Conservation (phyloP, 2,329 filamentous ascomycete genomes). For the Nothopassalora personata region DNA sequence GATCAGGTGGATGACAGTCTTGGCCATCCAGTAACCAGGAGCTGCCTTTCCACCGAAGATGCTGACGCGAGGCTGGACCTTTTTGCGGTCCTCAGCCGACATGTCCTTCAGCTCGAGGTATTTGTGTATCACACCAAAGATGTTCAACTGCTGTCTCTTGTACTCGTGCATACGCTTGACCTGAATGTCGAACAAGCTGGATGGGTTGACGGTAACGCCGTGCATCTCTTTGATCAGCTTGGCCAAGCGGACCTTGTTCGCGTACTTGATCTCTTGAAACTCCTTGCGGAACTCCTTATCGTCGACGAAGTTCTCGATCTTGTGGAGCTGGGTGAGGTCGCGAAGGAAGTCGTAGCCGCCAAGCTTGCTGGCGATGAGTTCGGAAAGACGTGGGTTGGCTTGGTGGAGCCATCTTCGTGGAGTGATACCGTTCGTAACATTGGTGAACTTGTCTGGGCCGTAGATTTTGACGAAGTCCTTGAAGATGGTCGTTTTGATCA, state of each 20-base stretch:
- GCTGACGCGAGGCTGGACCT: slow-evolving; percentile 78
- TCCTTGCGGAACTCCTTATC: slow-evolving; percentile 89
- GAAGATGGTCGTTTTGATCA: slow-evolving; percentile 99
- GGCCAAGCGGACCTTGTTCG: slow-evolving; percentile 88
- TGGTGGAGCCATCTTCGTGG: slow-evolving; percentile 95
- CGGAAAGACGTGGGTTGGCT: slow-evolving; percentile 86
- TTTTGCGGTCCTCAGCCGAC: slow-evolving; percentile 77
- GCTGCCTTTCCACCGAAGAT: slow-evolving; percentile 98
- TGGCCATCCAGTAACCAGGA: slow-evolving; percentile 99
- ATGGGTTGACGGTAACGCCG: slow-evolving; percentile 76
- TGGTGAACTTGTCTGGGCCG: slow-evolving; percentile 94
- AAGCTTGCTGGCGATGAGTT: slow-evolving; percentile 84
- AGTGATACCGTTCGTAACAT: slow-evolving; percentile 97
- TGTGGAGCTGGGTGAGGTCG: slow-evolving; percentile 79
- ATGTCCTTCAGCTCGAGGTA: slow-evolving; percentile 86
- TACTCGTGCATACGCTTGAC: slow-evolving; percentile 99
- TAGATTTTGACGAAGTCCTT: slow-evolving; percentile 96
- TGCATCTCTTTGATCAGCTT: slow-evolving; percentile 82
- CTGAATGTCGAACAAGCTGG: slow-evolving; percentile 89
- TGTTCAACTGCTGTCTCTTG: slow-evolving; percentile 96
- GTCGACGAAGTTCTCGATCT: slow-evolving; percentile 75
- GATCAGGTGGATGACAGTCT: slow-evolving; percentile 87
- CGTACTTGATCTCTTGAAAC: slow-evolving; percentile 94
- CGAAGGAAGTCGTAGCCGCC: slow-evolving; percentile 81
- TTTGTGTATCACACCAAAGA: slow-evolving; percentile 93